Conservation (phyloP, 257 asterid species). For the Solanum arcanum region DNA sequence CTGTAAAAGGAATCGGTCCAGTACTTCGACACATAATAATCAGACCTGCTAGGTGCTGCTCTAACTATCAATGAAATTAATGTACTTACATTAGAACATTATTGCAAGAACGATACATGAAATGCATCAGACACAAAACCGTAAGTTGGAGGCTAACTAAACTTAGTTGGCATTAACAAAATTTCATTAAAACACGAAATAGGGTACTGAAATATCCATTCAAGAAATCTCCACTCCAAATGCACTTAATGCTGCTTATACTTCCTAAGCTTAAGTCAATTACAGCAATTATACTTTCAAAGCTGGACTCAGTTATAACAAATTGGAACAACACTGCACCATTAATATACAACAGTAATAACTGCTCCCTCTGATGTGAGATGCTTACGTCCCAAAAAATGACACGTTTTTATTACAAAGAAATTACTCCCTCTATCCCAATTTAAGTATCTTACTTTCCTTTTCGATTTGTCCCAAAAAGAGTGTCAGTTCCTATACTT, state of each 20-base stretch:
- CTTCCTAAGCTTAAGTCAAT: background rate
- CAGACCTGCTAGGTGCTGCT: background rate
- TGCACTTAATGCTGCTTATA: background rate
- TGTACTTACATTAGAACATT: background rate
- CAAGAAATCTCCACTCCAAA: background rate
- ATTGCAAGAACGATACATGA: background rate
- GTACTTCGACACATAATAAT: background rate
- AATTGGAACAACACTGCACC: background rate
- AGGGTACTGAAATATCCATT: background rate
- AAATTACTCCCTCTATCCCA: background rate
- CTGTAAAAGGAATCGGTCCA: background rate
- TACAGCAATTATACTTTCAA: background rate
- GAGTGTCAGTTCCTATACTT: background rate
- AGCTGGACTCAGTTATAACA: background rate
- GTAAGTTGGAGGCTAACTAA: background rate
- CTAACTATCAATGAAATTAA: background rate
- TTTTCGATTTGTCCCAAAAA: background rate
- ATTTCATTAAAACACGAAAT: background rate
- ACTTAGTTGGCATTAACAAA: background rate
- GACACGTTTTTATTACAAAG: background rate
- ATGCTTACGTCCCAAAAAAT: background rate
- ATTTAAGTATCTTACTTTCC: background rate
- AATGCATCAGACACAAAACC: background rate
- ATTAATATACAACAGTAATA: background rate
- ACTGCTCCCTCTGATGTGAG: background rate